Conservation (phyloP, 2,329 filamentous ascomycete species). For the Aspergillus fumigatus region DNA sequence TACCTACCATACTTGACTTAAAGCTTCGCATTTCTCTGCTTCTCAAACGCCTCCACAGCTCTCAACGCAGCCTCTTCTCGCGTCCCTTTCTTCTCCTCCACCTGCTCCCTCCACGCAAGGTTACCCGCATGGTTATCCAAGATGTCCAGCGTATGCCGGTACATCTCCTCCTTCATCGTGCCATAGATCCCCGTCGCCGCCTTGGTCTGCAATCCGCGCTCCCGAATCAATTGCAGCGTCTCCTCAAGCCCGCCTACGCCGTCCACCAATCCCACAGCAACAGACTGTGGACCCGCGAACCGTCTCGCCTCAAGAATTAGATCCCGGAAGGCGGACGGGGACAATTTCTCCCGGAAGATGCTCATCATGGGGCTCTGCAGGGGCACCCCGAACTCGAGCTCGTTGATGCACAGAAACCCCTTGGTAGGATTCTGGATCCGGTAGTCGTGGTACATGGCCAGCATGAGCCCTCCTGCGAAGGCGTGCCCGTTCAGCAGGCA, state of each 20-base stretch:
- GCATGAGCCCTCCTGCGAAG: conserved; percentile 78
- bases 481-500: conserved; percentile 76
- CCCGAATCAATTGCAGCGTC: conserved; percentile 55
- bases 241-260: conserved; percentile 62
- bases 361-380: conserved; percentile 68
- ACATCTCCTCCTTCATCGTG: conserved; percentile 70
- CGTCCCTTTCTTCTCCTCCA: conserved; percentile 46
- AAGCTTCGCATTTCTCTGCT: conserved; percentile 32
- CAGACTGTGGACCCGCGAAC: conserved; percentile 59
- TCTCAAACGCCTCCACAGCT: conserved; percentile 50
- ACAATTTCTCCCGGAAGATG: conserved; percentile 68
- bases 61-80: conserved; percentile 40
- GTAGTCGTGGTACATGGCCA: conserved; percentile 79
- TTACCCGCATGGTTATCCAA: conserved; percentile 52
- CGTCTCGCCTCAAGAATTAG: conserved; percentile 71
- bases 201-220: conserved; percentile 58
- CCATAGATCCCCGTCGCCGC: conserved; percentile 64
- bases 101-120: conserved; percentile 39
- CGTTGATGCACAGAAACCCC: conserved; percentile 77
- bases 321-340: conserved; percentile 52
- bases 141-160: conserved; percentile 58
- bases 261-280: conserved; percentile 66
- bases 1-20: conserved; percentile 7
- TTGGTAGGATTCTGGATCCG: conserved; percentile 65
- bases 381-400: conserved; percentile 74